These are phyloP conservation scores for Arthrobotrys megalospora DNA, from an alignment of 2,329 filamentous ascomycete species.

Conservation along the genomic window DNA sequence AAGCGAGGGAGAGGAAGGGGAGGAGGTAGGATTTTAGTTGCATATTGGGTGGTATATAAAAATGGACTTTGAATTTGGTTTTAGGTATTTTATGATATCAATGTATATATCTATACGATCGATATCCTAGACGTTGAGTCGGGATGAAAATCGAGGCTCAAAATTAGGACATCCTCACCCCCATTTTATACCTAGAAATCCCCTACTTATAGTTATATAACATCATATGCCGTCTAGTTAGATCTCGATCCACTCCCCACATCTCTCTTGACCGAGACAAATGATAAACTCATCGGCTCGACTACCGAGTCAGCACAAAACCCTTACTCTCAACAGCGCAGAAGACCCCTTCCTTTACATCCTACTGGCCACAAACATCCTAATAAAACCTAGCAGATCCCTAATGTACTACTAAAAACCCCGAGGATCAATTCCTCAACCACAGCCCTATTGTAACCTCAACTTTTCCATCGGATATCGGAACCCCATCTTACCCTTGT, in stretches of 20 bases:
- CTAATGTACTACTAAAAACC: conserved; percentile 7
- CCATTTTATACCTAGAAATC: conserved; percentile 37
- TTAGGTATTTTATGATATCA: not conserved
- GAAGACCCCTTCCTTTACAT: conserved; percentile 10
- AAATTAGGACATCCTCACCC: not conserved
- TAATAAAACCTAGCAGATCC: conserved; percentile 18
- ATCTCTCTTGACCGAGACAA: conserved; percentile 5
- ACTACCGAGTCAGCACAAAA: not conserved
- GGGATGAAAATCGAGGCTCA: not conserved
- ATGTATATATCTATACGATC: not conserved
- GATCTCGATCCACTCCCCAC: conserved; percentile 10
- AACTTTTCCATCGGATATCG: conserved; percentile 29
- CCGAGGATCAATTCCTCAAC: conserved; percentile 30
- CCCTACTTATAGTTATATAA: not conserved
- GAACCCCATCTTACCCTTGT: not conserved
- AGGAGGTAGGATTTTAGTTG: conserved; percentile 35
- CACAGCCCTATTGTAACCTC: conserved; percentile 34
- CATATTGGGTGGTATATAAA: conserved; percentile 28
- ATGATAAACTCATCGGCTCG: not conserved
- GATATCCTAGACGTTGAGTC: not conserved
- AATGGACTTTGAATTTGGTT: not conserved
- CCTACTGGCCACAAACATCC: conserved; percentile 21
- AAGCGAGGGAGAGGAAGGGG: conserved; percentile 35
- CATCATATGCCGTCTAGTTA: not conserved
- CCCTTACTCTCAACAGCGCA: not conserved